Evolutionary conservation across 2,329 filamentous ascomycete species (phyloP).

Genomic region (Trichoderma aggressivum): DNA sequence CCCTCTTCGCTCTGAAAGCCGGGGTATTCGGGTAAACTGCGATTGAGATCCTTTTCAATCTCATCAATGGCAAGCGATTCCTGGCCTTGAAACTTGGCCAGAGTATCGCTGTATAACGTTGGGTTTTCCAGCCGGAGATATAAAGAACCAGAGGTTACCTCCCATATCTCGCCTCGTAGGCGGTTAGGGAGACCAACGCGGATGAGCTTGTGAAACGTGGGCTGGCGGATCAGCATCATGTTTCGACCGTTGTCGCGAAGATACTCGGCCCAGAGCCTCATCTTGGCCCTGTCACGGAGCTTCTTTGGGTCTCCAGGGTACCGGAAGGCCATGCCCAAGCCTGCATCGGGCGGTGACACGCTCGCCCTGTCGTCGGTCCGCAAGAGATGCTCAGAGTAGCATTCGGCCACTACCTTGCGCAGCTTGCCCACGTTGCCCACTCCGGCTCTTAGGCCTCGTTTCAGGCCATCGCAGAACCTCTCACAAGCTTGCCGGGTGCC

Average conservation of each 20-base stretch:
- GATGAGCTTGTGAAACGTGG: slow-evolving; percentile 96
- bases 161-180: slow-evolving; percentile 91
- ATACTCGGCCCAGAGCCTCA: slow-evolving; percentile 96
- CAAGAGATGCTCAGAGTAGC: slow-evolving; percentile 85
- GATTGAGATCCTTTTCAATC: slow-evolving; percentile 97
- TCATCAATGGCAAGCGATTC: slow-evolving; percentile 96
- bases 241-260: slow-evolving; percentile 93
- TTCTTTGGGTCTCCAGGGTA: slow-evolving; percentile 96
- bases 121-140: slow-evolving; percentile 86
- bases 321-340: slow-evolving; percentile 84
- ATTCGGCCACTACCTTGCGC: slow-evolving; percentile 74
- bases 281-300: slow-evolving; percentile 90
- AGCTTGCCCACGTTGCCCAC: slow-evolving; percentile 86
- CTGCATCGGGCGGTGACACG: slow-evolving; percentile 71
- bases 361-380: slow-evolving; percentile 61
- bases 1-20: slow-evolving; percentile 96
- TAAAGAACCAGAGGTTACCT: slow-evolving; percentile 86
- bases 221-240: slow-evolving; percentile 85
- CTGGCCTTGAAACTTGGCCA: slow-evolving; percentile 76
- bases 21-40: slow-evolving; percentile 93
- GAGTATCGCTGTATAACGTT: slow-evolving; percentile 76
- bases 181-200: slow-evolving; percentile 92
- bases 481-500: slow-evolving; percentile 88
- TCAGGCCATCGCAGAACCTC: slow-evolving; percentile 92
- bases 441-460: slow-evolving; percentile 80